A percentile compares a stretch with the other conserved stretches of the same genome.
phyloP scores from a whole-genome alignment of 805 yeast genomes.

The Myxozyma sirexii region DNA sequence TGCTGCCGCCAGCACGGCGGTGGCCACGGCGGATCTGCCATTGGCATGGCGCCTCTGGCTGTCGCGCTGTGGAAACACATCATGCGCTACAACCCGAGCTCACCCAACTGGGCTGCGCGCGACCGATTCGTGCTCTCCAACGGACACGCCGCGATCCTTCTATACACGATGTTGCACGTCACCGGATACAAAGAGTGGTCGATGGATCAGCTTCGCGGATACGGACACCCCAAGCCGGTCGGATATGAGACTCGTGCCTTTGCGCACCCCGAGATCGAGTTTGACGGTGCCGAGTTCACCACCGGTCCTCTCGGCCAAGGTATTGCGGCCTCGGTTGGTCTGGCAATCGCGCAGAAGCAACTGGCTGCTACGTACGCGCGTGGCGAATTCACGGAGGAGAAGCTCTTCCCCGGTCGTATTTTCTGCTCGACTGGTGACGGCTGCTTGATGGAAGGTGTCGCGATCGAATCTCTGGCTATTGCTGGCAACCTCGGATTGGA shows the following conservation, averaged over 20 bases:
- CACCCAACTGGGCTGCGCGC: conserved; percentile 44
- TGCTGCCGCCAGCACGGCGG: conserved; percentile 39
- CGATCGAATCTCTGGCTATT: conserved; percentile 46
- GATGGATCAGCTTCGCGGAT: conserved; percentile 43
- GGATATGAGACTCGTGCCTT: conserved; percentile 40
- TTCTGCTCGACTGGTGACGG: conserved; percentile 48
- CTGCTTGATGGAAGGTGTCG: conserved; percentile 48
- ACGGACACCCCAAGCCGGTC: conserved; percentile 37
- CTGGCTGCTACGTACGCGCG: conserved; percentile 44
- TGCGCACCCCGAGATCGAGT: conserved; percentile 50
- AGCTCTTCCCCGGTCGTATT: conserved; percentile 40
- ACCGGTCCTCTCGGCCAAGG: conserved; percentile 51
- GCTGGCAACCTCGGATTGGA: conserved; percentile 47
- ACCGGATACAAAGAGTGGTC: conserved; percentile 47
- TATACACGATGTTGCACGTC: conserved; percentile 41
- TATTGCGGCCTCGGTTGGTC: conserved; percentile 47
- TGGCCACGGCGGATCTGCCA: conserved; percentile 49
- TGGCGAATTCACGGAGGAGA: conserved; percentile 38
- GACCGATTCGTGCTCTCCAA: conserved; percentile 48
- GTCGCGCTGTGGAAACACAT: conserved; percentile 46
- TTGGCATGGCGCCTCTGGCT: conserved; percentile 49
- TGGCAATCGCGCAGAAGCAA: conserved; percentile 47
- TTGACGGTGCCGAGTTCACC: conserved; percentile 45
- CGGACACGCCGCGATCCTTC: conserved; percentile 47
- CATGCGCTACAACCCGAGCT: conserved; percentile 41